A percentile compares a stretch with the other conserved stretches of the same genome.
Conservation (phyloP, 306 rosid species). For the Fagus sylvatica region DNA sequence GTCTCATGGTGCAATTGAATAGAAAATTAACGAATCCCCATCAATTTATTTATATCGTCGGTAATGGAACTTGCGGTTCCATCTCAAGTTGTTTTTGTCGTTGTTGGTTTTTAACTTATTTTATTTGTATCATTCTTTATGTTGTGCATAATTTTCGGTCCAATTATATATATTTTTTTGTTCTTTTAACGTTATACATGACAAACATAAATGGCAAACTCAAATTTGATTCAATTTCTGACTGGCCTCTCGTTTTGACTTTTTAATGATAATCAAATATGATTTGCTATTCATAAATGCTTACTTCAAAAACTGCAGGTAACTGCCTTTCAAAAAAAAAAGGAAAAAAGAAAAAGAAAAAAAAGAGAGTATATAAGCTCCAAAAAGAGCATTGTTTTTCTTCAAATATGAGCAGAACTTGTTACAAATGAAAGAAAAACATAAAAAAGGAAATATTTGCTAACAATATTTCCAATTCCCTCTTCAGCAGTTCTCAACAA, state of each 20-base stretch:
- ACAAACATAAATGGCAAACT: constrained; percentile 20
- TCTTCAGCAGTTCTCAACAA: background rate
- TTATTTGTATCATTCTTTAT: background rate
- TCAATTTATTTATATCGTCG: too few species aligned
- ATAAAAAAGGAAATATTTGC: constrained; percentile 26
- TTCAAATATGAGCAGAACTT: constrained; percentile 13
- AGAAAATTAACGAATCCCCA: too few species aligned
- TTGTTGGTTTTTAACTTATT: background rate
- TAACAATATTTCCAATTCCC: constrained; percentile 9
- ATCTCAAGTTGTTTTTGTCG: background rate
- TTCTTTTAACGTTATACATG: constrained; percentile 5
- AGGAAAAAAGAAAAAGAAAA: background rate
- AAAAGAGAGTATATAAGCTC: constrained; percentile 2
- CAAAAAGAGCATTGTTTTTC: background rate
- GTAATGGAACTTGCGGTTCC: background rate
- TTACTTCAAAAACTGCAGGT: too few species aligned
- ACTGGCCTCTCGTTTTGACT: background rate
- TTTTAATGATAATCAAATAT: too few species aligned
- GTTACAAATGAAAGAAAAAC: constrained; percentile 6
- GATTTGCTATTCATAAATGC: too few species aligned
- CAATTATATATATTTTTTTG: background rate
- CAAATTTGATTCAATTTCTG: constrained; percentile 25
- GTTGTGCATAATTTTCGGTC: background rate
- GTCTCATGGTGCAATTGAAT: too few species aligned
- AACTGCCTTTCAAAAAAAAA: background rate